Conservation (phyloP, 2,329 filamentous ascomycete genomes). For the Cryphonectria nitschkei region DNA sequence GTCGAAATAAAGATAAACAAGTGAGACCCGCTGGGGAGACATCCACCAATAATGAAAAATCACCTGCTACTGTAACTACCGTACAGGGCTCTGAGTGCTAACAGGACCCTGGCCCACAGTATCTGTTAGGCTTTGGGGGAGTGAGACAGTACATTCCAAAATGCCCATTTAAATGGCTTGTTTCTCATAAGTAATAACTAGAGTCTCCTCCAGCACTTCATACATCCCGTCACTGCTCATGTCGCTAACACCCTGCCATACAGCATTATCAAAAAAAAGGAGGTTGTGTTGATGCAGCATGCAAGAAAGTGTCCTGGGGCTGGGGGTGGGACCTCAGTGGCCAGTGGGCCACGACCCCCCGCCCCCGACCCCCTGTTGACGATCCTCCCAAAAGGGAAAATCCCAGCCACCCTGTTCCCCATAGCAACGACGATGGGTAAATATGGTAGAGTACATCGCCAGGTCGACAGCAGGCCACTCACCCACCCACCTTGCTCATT, state of each 20-base stretch:
- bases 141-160: background rate
- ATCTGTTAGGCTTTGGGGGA: background rate
- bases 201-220: background rate
- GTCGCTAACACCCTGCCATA: too few relatives aligned
- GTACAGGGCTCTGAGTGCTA: background rate
- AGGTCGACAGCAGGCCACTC: conserved; percentile 1
- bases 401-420: conserved; percentile 27
- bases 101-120: background rate
- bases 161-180: background rate
- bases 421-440: conserved; percentile 24
- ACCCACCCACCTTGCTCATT: too few relatives aligned
- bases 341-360: background rate
- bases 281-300: background rate
- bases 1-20: conserved; percentile 1
- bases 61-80: too few relatives aligned
- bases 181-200: background rate
- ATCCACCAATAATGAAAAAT: background rate
- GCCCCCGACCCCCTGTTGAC: background rate
- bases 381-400: conserved; percentile 33
- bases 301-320: background rate
- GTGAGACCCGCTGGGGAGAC: background rate
- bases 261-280: too few relatives aligned
- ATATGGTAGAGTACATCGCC: conserved; percentile 5
- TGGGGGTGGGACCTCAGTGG: conserved; percentile 5
- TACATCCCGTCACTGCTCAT: background rate